Conservation (phyloP, 176 grass and related monocot species). For the Themeda triandra region DNA sequence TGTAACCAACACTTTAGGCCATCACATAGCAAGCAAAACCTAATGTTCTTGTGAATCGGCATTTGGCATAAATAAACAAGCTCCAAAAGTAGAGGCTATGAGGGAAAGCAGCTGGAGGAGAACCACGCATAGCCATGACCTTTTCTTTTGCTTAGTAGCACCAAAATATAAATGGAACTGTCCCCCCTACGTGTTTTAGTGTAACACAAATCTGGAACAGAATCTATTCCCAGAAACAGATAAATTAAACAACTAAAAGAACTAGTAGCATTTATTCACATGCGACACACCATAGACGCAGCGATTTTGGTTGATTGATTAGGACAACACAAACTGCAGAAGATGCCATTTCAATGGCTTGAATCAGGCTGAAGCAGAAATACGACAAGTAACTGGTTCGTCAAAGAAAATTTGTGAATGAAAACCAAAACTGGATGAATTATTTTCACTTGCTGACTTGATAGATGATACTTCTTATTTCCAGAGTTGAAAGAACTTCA, state of each 20-base stretch:
- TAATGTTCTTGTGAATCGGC: neutral
- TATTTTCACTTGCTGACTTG: slow-evolving; percentile 19
- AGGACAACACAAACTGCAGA: neutral
- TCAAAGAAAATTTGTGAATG: neutral
- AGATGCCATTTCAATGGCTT: neutral
- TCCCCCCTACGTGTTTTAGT: neutral
- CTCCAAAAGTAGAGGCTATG: neutral
- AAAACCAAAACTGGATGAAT: neutral
- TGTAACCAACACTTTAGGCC: slow-evolving; percentile 16
- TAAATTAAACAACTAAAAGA: neutral
- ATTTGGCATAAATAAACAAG: slow-evolving; percentile 10
- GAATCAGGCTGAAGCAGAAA: neutral
- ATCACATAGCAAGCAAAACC: neutral
- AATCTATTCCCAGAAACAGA: neutral
- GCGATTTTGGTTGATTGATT: neutral
- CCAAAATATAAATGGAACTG: neutral
- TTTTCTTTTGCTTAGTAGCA: neutral
- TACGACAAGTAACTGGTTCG: neutral
- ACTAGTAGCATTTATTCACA: neutral
- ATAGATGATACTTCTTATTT: slow-evolving; percentile 34
- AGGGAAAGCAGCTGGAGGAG: slow-evolving; percentile 1
- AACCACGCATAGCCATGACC: neutral
- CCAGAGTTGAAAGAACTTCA: slow-evolving; percentile 8
- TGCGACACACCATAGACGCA: neutral
- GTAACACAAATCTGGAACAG: neutral